Percentiles rank a stretch among this genome's conserved stretches.
phyloP scores from a whole-genome alignment of 2,329 filamentous ascomycete genomes.

The Elsinoe arachidis region DNA sequence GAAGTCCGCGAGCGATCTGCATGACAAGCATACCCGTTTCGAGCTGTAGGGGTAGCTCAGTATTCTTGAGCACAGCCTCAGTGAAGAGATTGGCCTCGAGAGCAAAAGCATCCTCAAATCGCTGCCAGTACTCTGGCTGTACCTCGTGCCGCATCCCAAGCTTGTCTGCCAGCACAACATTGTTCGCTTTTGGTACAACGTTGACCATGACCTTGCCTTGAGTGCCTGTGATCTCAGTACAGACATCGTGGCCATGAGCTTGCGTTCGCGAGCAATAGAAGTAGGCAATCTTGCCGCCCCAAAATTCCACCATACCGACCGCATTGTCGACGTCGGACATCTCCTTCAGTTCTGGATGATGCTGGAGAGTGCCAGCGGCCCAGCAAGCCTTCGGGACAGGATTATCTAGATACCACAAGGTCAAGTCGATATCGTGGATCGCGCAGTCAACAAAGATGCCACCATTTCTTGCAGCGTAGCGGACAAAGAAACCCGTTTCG shows the following conservation, averaged over 20 bases:
- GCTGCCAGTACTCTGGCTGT: constrained; percentile 32
- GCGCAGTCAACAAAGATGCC: constrained; percentile 39
- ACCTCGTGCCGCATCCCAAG: constrained; percentile 31
- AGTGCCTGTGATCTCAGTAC: constrained; percentile 37
- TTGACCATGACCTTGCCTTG: constrained; percentile 30
- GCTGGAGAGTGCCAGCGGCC: constrained; percentile 21
- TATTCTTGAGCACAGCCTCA: constrained; percentile 30
- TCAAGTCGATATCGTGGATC: constrained; percentile 40
- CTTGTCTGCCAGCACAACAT: constrained; percentile 28
- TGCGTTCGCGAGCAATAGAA: constrained; percentile 38
- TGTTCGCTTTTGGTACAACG: constrained; percentile 13
- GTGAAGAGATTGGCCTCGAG: constrained; percentile 35
- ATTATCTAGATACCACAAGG: constrained; percentile 33
- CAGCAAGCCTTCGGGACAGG: constrained; percentile 28
- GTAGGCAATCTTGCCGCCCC: constrained; percentile 36
- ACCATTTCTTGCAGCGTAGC: constrained; percentile 33
- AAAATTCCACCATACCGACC: constrained; percentile 38
- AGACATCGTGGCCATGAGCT: constrained; percentile 36
- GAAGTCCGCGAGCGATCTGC: background rate
- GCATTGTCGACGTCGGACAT: constrained; percentile 37
- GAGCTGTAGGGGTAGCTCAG: constrained; percentile 23
- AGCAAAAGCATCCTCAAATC: constrained; percentile 34
- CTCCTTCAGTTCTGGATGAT: constrained; percentile 32
- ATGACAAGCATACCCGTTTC: background rate
- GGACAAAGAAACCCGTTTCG: constrained; percentile 34